Conservation (phyloP, 192 early-diverging fungal species). For the Coemansia javaensis region DNA sequence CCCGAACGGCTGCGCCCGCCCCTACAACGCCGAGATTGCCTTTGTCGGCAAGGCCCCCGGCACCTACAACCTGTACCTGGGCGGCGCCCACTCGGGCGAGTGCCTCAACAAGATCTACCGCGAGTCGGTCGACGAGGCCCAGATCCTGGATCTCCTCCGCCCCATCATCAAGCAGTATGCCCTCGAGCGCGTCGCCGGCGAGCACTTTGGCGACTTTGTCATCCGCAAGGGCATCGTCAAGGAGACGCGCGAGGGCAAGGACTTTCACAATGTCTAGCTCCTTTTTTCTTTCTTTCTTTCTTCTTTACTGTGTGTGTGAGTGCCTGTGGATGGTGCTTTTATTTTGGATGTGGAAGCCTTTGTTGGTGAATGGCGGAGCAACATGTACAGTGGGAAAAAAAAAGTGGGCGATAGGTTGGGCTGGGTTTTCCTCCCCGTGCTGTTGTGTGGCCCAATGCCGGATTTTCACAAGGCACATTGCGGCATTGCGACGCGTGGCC, state of each 20-base stretch:
- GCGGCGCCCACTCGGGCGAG: slow-evolving; percentile 81
- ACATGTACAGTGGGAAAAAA: no score
- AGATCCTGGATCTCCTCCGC: slow-evolving; percentile 72
- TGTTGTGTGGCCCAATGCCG: no score
- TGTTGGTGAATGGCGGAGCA: no score
- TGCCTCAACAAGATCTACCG: slow-evolving; percentile 88
- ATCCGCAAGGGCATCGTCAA: slow-evolving; percentile 84
- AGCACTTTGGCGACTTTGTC: slow-evolving; percentile 94
- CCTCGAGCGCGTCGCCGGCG: slow-evolving; percentile 61
- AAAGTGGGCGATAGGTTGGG: no score
- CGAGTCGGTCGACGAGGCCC: slow-evolving; percentile 83
- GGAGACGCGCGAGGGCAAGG: slow-evolving; percentile 66
- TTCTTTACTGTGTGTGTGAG: neutral
- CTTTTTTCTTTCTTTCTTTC: neutral
- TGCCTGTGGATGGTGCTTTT: neutral
- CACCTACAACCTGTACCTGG: slow-evolving; percentile 93
- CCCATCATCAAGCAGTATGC: slow-evolving; percentile 83
- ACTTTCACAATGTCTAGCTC: slow-evolving; percentile 63
- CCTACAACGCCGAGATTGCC: slow-evolving; percentile 90
- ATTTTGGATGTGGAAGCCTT: no score
- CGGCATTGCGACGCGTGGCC: no score
- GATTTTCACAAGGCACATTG: no score
- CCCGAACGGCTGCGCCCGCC: slow-evolving; percentile 96
- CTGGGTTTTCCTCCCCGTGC: no score
- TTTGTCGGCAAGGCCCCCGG: slow-evolving; percentile 94